These are phyloP conservation scores for Acidiella bohemica DNA, from an alignment of 495 filamentous ascomycete genomes.

Conservation along the genomic window DNA sequence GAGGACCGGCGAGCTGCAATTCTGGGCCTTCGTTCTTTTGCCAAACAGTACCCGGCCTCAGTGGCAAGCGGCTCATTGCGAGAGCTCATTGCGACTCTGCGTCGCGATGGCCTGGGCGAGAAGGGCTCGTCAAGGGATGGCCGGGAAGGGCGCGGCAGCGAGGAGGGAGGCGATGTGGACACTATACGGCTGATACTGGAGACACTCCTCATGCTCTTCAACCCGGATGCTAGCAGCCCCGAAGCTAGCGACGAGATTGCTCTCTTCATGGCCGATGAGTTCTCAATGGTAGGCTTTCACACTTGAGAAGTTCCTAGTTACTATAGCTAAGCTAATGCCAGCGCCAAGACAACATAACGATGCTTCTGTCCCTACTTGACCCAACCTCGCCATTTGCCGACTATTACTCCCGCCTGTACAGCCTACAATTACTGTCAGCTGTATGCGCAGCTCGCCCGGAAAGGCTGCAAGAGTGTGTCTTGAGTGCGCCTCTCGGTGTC, in stretches of 20 bases:
- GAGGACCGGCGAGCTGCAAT: slow-evolving; percentile 92
- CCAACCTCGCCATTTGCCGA: slow-evolving; percentile 40
- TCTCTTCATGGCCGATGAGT: slow-evolving; percentile 93
- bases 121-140: slow-evolving; percentile 23
- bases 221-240: slow-evolving; percentile 57
- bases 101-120: slow-evolving; percentile 59
- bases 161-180: slow-evolving; percentile 57
- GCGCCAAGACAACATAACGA: slow-evolving; percentile 93
- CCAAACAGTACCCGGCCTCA: slow-evolving; percentile 86
- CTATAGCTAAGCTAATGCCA: slow-evolving; percentile 36
- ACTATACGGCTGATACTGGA: slow-evolving; percentile 89
- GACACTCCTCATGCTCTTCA: slow-evolving; percentile 87
- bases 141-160: slow-evolving; percentile 31
- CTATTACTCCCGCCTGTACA: slow-evolving; percentile 89
- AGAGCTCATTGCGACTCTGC: slow-evolving; percentile 70
- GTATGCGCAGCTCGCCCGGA: slow-evolving; percentile 79
- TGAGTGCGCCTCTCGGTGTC: slow-evolving; percentile 76
- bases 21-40: slow-evolving; percentile 84
- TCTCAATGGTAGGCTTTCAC: slow-evolving; percentile 59
- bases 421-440: slow-evolving; percentile 75
- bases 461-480: slow-evolving; percentile 89
- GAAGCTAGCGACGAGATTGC: slow-evolving; percentile 96
- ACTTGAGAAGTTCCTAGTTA: background rate
- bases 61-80: slow-evolving; percentile 86
- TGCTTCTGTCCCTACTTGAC: slow-evolving; percentile 80